phyloP scores from a whole-genome alignment of 129 eudicot species.

The Pulicaria dysenterica region DNA sequence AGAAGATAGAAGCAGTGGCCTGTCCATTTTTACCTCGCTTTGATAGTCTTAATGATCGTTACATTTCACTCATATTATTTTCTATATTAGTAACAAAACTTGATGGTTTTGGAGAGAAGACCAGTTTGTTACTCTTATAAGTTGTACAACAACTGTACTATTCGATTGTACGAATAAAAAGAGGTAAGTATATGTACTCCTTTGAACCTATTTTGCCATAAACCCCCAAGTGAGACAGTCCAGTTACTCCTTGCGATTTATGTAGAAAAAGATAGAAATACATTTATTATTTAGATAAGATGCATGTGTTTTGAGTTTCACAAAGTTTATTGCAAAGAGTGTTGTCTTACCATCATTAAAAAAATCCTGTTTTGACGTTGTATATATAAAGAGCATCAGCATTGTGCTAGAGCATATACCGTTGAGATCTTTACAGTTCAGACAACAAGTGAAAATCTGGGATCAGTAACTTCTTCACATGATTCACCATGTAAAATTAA shows the following conservation, averaged over 20 bases:
- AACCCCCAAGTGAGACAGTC: slow-evolving; percentile 17
- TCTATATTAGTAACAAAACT: slow-evolving; percentile 4
- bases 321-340: background rate
- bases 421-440: background rate
- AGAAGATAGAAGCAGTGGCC: background rate
- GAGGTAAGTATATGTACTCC: background rate
- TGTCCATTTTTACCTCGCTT: background rate
- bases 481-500: background rate
- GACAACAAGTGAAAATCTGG: slow-evolving; percentile 1
- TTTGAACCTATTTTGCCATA: slow-evolving; percentile 5
- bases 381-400: background rate
- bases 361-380: background rate
- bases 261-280: background rate
- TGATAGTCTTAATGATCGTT: too few relatives aligned
- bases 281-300: slow-evolving; percentile 5
- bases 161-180: background rate
- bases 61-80: background rate
- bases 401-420: background rate
- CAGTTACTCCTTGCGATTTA: slow-evolving; percentile 17
- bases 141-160: background rate
- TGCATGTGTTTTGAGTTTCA: background rate
- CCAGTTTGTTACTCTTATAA: slow-evolving; percentile 2
- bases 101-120: background rate
- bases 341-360: background rate
- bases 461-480: slow-evolving; percentile 4